Conservation (phyloP, 179 eudicot genomes). For the Nepenthes alata region DNA sequence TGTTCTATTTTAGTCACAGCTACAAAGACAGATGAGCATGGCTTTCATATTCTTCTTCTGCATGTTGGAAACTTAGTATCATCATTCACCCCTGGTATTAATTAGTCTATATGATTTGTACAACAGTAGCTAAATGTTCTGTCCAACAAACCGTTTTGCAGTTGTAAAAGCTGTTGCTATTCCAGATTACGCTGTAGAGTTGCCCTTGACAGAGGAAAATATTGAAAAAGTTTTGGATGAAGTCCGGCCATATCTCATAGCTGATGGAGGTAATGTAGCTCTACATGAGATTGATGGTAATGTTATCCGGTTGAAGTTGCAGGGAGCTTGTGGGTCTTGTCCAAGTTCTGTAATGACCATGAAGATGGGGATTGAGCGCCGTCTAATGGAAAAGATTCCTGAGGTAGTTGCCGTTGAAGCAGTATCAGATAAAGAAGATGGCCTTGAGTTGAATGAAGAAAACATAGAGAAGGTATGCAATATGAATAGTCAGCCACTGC, state of each 20-base stretch:
- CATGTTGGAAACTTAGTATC: too few species aligned
- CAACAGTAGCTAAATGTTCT: not conserved
- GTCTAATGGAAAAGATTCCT: slow-evolving; percentile 85
- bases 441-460: slow-evolving; percentile 87
- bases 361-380: slow-evolving; percentile 93
- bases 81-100: too few species aligned
- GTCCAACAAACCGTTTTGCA: slow-evolving; percentile 14
- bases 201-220: slow-evolving; percentile 75
- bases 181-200: slow-evolving; percentile 56
- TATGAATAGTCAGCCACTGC: not conserved
- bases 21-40: not conserved
- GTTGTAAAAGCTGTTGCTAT: slow-evolving; percentile 69
- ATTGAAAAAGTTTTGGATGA: slow-evolving; percentile 82
- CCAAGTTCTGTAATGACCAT: slow-evolving; percentile 85
- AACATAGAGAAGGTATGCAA: slow-evolving; percentile 73
- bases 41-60: too few species aligned
- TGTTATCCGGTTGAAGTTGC: slow-evolving; percentile 68
- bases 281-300: slow-evolving; percentile 87
- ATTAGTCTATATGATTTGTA: not conserved
- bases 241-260: slow-evolving; percentile 80
- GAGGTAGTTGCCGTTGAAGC: slow-evolving; percentile 89
- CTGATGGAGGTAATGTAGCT: slow-evolving; percentile 98
- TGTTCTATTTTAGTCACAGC: not conserved
- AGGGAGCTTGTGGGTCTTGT: slow-evolving; percentile 99
- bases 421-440: slow-evolving; percentile 82